phyloP scores from a whole-genome alignment of 352 stramenopile species.

The Globisporangium echinulatum region DNA sequence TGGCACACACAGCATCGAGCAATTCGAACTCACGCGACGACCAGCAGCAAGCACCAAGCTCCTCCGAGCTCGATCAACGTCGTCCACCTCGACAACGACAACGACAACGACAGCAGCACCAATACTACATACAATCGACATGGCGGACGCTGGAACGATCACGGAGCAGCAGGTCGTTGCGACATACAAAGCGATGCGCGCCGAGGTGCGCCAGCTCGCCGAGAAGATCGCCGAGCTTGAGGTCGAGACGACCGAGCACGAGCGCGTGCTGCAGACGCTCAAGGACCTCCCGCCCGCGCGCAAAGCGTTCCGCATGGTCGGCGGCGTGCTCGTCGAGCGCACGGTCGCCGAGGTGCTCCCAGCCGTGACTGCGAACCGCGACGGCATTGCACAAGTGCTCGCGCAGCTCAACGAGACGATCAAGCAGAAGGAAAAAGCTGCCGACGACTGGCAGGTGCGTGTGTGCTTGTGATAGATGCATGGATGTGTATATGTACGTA shows the following conservation, averaged over 20 bases:
- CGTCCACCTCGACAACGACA: background rate
- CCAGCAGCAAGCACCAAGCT: too few relatives aligned
- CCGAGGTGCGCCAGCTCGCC: conserved; percentile 74
- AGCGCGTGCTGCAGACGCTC: conserved; percentile 81
- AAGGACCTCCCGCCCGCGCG: conserved; percentile 58
- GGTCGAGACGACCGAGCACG: conserved; percentile 77
- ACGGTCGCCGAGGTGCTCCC: conserved; percentile 94
- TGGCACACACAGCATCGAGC: background rate
- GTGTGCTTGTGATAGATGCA: background rate
- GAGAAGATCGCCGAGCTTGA: conserved; percentile 85
- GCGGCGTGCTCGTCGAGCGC: conserved; percentile 94
- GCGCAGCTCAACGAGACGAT: conserved; percentile 69
- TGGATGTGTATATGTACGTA: conserved; percentile 1
- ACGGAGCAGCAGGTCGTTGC: conserved; percentile 83
- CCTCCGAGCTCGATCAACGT: too few relatives aligned
- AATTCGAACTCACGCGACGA: background rate
- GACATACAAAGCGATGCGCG: conserved; percentile 83
- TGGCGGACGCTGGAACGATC: conserved; percentile 42
- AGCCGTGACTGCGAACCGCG: conserved; percentile 79
- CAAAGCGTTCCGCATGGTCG: conserved; percentile 94
- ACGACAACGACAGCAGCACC: background rate
- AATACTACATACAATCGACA: conserved; percentile 5
- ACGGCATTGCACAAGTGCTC: conserved; percentile 74
- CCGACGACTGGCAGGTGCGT: conserved; percentile 76
- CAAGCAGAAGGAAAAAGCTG: conserved; percentile 77